Base-by-base conservation (phyloP, 768 basidiomycete species). In the Psilocybe tampanensis region DNA sequence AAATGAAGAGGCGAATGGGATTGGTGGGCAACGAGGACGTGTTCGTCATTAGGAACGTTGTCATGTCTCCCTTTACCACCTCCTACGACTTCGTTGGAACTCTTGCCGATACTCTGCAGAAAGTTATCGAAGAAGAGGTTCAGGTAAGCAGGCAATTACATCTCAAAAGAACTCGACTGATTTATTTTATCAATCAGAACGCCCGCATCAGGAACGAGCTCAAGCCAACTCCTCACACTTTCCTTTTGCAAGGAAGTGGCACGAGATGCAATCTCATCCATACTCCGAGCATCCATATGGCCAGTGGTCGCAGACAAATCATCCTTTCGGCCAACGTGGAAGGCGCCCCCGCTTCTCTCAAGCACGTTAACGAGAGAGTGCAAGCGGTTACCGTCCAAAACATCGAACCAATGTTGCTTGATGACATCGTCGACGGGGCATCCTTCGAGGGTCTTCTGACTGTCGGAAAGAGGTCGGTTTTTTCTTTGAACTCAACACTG, bases 51-150 rank as follows among this genome's bases (percentile, higher is more conserved):
- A 60, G 64, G 44, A 78, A 74, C 43, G 74, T 76, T 17, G 68
- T 71, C 24, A 78, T 76, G 74, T 75, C 75, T 9, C 78, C 77
- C 2, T 80, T 76, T 62, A 66, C 66, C n/a, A 66, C 64, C 5
- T 56, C 60, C 1, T 61, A 53, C 8, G 63, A 70, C 29, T 73
- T 76, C 36, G 58, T 68, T 0, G 36, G 64, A 13, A 60, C 66
- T 17, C 54, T 80, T 22, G 71, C 69, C 4, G 60, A 74, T 18
- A 60, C 60, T 1, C 75, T 80, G 59, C 60, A 68, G 50, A 45
- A 66, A 15, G 68, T 71, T 1, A 56, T 72, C 2, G 65, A 73
- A 52, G 71, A 75, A 39, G 72, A 76, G 55, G 59, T 72, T 24
- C 26, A 48, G 17, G 47, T 48, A 48, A 18, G 47, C n/a, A 12